Evolutionary conservation across 257 asterid species (phyloP), one percentile per base, ranked within the genome.

Genomic region (Misopates orontium): DNA sequence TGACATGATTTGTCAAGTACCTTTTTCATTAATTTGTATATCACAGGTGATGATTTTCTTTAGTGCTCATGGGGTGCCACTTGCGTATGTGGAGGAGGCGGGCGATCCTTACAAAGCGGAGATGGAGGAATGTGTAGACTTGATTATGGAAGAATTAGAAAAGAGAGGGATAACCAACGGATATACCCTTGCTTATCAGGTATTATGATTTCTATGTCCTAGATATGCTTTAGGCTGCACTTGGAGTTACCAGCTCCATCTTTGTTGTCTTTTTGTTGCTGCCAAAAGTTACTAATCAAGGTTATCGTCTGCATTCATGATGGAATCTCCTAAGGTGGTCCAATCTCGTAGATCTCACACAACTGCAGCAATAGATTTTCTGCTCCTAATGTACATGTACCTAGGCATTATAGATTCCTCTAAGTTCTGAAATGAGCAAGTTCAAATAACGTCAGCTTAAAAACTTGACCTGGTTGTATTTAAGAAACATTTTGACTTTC

Each of bases 41-140:
- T 63, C 59, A 62, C 86, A 94, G 99, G 99, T 90, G 77, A 88
- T 94, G 96, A 82, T 90, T 77, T 94, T 94, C 85, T 94, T 90
- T 74, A 94, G 97, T 75, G 99, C 99, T 69, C 99, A 94, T 73
- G 99, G 99, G 61, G 99, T 94, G 15, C 99, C 99, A 60, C 82
- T 86, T 72, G 99, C 99, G 62, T 94, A 94, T 74, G 99, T 94
- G 41, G 97, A 94, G 87, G 96, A 94, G 81, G 99, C 97, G 70
- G 99, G 99, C 69, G 99, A 94, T 82, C 99, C 99, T 13, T 94
- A 94, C 87, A 94, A 94, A 79, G 97, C 97, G 62, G 99, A 94
- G 84, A 94, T 94, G 99, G 97, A 94, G 89, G 99, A 94, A 84
- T 94, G 99, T 62, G 95, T 93, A 58, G 99, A 93, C 83, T 82